Evolutionary conservation across 2,329 filamentous ascomycete genomes (phyloP).

Genomic region (Colletotrichum viniferum): DNA sequence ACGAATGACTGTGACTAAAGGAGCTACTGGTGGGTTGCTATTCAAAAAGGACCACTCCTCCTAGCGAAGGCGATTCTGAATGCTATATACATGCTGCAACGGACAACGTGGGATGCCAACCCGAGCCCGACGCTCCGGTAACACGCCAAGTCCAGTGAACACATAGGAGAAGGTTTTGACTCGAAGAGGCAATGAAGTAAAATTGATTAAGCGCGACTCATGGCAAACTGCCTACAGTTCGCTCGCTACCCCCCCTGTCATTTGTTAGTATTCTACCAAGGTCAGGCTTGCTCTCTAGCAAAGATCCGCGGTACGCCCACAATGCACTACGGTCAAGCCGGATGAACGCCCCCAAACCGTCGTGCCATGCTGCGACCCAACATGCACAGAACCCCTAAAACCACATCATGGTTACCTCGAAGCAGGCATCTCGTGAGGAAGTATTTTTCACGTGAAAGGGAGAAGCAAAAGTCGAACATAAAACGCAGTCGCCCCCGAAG

Average conservation of each 20-base stretch:
- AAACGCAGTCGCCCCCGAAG: background rate
- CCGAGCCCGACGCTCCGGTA: background rate
- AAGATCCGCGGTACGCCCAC: background rate
- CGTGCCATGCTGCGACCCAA: background rate
- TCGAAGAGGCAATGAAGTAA: slow-evolving; percentile 9
- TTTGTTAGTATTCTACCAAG: background rate
- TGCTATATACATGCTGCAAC: slow-evolving; percentile 12
- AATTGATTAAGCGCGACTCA: slow-evolving; percentile 14
- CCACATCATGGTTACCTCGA: background rate
- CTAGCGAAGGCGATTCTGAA: background rate
- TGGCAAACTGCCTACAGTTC: background rate
- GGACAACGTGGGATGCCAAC: background rate
- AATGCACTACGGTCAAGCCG: background rate
- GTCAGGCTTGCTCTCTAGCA: background rate
- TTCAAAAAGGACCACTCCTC: too few relatives aligned
- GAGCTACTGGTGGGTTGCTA: background rate
- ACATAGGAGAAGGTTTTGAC: background rate
- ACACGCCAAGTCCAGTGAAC: background rate
- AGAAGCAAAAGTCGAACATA: background rate
- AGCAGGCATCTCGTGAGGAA: background rate
- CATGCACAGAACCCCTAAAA: background rate
- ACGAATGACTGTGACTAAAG: background rate
- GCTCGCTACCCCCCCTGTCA: background rate
- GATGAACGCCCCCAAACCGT: background rate
- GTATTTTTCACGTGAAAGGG: background rate